Evolutionary conservation across 176 grass and related monocot species (phyloP).

Genomic region (Bothriochloa decipiens): DNA sequence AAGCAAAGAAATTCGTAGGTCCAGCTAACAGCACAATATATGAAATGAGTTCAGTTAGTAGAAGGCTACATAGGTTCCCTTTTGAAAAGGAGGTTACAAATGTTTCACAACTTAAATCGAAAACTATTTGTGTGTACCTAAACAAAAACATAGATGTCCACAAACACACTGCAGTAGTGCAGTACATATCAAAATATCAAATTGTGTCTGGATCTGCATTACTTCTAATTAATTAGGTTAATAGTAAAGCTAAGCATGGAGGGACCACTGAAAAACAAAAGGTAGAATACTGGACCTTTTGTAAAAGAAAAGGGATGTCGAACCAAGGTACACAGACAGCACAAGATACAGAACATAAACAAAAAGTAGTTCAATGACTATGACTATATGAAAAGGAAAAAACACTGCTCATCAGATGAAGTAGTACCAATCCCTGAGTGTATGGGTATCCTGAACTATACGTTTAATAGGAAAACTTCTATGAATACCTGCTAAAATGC

Average conservation of each 20-base stretch:
- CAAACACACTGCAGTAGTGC: not conserved
- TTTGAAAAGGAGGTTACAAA: not conserved
- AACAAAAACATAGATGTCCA: not conserved
- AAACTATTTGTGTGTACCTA: not conserved
- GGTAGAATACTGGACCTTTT: not conserved
- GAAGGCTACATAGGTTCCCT: not conserved
- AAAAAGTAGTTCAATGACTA: not conserved
- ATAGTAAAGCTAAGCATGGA: not conserved
- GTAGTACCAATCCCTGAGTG: not conserved
- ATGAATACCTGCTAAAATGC: not conserved
- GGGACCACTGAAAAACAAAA: not conserved
- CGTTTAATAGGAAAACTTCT: not conserved
- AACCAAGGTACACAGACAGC: not conserved
- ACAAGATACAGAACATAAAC: not conserved
- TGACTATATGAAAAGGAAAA: not conserved
- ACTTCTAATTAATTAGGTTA: not conserved
- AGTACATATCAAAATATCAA: too few relatives aligned
- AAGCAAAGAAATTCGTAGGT: not conserved
- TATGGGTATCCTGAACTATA: not conserved
- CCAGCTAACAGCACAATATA: conserved; percentile 7
- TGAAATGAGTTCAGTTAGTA: not conserved
- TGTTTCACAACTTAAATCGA: not conserved
- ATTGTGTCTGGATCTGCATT: not conserved
- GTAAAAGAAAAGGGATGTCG: not conserved
- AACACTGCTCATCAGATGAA: not conserved